phyloP scores from a whole-genome alignment of 164 flowering plant genomes.

The Houttuynia cordata region DNA sequence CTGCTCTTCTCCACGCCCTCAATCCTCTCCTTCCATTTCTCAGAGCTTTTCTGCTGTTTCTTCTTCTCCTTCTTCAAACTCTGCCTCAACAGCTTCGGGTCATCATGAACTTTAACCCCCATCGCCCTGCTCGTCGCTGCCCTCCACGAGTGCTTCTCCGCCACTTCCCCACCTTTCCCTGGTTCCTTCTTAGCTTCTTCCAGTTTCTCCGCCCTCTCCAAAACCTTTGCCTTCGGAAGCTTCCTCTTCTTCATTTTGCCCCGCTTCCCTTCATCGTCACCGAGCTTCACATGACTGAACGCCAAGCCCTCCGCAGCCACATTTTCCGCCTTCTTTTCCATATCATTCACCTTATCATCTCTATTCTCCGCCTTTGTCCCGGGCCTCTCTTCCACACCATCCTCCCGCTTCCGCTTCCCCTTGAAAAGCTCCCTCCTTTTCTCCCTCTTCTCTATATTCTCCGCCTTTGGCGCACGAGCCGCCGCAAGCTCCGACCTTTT shows the following conservation, averaged over 20 bases:
- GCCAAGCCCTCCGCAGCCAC: slow-evolving; percentile 40
- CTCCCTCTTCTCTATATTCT: slow-evolving; percentile 3
- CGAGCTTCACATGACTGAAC: slow-evolving; percentile 59
- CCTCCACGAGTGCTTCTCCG: slow-evolving; percentile 57
- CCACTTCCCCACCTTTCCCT: slow-evolving; percentile 35
- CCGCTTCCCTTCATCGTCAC: slow-evolving; percentile 22
- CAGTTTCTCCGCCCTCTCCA: slow-evolving; percentile 47
- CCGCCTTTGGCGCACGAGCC: slow-evolving; percentile 16
- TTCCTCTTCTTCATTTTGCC: slow-evolving; percentile 53
- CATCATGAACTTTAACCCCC: slow-evolving; percentile 77
- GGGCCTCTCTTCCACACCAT: slow-evolving; percentile 15
- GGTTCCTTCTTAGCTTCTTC: slow-evolving; percentile 69
- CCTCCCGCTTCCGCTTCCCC: slow-evolving; percentile 48
- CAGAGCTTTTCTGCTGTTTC: slow-evolving; percentile 53
- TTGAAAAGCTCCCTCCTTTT: slow-evolving; percentile 14
- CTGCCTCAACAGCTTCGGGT: slow-evolving; percentile 51
- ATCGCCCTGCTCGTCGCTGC: slow-evolving; percentile 68
- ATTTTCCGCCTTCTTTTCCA: slow-evolving; percentile 20
- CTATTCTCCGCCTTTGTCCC: slow-evolving; percentile 2
- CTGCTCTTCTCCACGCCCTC: slow-evolving; percentile 39
- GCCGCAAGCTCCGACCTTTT: slow-evolving; percentile 43
- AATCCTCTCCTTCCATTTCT: slow-evolving; percentile 78
- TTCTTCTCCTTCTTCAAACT: slow-evolving; percentile 75
- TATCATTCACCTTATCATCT: not conserved
- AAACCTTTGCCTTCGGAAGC: slow-evolving; percentile 49